phyloP scores from a whole-genome alignment of 2,329 filamentous ascomycete species.

The Cladophialophora yegresii region DNA sequence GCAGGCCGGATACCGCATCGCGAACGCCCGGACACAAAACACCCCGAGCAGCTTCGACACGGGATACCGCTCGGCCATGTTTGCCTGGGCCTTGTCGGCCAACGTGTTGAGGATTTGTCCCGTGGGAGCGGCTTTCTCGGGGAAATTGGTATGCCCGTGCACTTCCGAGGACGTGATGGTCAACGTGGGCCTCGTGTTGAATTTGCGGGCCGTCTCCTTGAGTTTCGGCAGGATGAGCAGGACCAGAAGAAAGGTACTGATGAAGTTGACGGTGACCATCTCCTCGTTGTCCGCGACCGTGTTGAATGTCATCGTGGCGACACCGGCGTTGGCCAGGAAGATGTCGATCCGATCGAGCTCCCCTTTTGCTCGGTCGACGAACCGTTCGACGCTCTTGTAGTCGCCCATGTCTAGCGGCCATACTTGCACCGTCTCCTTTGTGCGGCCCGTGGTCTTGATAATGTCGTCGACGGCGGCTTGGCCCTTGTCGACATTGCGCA shows the following conservation, averaged over 20 bases:
- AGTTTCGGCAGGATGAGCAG: slow-evolving; percentile 32
- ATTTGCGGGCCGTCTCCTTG: slow-evolving; percentile 29
- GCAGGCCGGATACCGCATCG: not conserved
- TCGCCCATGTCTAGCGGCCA: not conserved
- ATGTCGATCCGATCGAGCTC: slow-evolving; percentile 62
- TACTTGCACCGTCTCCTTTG: not conserved
- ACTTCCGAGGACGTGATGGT: slow-evolving; percentile 34
- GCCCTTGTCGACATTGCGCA: not conserved
- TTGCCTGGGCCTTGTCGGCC: not conserved
- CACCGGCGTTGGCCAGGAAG: slow-evolving; percentile 84
- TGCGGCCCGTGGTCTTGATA: not conserved
- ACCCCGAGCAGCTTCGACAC: slow-evolving; percentile 6
- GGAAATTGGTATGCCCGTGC: slow-evolving; percentile 20
- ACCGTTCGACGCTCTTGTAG: not conserved
- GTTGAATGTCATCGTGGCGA: slow-evolving; percentile 44
- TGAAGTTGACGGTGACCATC: slow-evolving; percentile 39
- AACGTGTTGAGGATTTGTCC: not conserved
- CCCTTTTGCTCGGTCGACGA: not conserved
- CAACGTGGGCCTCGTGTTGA: slow-evolving; percentile 21
- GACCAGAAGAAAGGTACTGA: slow-evolving; percentile 34
- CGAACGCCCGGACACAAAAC: not conserved
- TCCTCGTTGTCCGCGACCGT: not conserved
- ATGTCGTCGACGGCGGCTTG: not conserved
- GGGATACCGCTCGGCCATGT: slow-evolving; percentile 41
- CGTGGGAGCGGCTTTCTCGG: not conserved